Conservation (phyloP, 148 eudicot genomes). For the Diospyros kaki region DNA sequence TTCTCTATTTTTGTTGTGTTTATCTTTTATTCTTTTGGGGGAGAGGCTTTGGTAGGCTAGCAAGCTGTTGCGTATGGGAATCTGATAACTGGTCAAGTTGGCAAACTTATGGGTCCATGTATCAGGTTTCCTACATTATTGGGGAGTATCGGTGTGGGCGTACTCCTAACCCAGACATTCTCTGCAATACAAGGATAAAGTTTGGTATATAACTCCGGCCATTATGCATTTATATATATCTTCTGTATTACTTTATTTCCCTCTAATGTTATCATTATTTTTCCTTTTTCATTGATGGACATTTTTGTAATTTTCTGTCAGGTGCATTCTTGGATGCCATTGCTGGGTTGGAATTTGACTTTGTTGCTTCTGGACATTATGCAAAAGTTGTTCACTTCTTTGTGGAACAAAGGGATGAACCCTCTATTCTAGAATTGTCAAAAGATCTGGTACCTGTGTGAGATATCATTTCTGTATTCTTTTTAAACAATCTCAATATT, state of each 20-base stretch:
- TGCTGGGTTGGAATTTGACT: slow-evolving; percentile 66
- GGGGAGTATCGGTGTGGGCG: slow-evolving; percentile 90
- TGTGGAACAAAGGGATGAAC: slow-evolving; percentile 31
- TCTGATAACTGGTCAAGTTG: slow-evolving; percentile 16
- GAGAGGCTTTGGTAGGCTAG: too few relatives aligned
- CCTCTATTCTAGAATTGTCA: slow-evolving; percentile 71
- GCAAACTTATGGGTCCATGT: slow-evolving; percentile 23
- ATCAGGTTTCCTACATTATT: slow-evolving; percentile 89
- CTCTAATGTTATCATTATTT: background rate
- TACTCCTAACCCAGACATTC: slow-evolving; percentile 98
- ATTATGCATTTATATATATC: background rate
- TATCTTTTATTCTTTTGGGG: background rate
- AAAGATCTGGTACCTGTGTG: slow-evolving; percentile 61
- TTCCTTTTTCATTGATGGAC: background rate
- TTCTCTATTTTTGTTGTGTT: background rate
- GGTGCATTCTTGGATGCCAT: slow-evolving; percentile 97
- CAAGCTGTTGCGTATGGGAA: too few relatives aligned
- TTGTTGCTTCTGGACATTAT: slow-evolving; percentile 95
- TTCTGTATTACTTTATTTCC: background rate
- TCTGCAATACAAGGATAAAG: slow-evolving; percentile 96
- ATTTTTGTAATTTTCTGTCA: slow-evolving; percentile 12
- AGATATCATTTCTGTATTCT: slow-evolving; percentile 9
- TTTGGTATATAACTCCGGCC: slow-evolving; percentile 56
- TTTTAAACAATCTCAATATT: background rate
- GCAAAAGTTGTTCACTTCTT: slow-evolving; percentile 71